phyloP scores from a whole-genome alignment of 306 rosid species.

The Vigna hirtella region DNA sequence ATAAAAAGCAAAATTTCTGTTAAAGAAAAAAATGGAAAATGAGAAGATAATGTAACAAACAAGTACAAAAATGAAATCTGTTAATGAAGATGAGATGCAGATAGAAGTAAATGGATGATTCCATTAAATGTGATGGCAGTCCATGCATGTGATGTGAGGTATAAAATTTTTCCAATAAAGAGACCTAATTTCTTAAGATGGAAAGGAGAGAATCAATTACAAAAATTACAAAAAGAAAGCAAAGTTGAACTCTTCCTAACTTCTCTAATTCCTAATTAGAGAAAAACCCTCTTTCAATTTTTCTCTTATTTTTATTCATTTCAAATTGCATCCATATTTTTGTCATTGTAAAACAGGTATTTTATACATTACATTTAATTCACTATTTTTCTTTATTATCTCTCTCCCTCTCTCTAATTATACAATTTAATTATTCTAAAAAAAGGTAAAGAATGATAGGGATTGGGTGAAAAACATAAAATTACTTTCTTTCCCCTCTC shows the following conservation, averaged over 20 bases:
- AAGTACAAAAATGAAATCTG: background rate
- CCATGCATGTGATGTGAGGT: conserved; percentile 37
- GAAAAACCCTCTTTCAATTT: no score
- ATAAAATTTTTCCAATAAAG: conserved; percentile 31
- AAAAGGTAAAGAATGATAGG: background rate
- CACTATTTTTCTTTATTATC: background rate
- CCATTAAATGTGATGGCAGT: conserved; percentile 22
- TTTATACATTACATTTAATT: background rate
- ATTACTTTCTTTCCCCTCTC: background rate
- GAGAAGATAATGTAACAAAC: background rate
- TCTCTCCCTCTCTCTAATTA: background rate
- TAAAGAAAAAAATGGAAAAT: no score
- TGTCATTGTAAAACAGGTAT: no score
- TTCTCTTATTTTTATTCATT: no score
- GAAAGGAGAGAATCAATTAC: background rate
- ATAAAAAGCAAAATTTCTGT: no score
- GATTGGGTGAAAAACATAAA: background rate
- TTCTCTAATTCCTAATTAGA: no score
- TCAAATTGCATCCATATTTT: no score
- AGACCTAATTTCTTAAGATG: conserved; percentile 14
- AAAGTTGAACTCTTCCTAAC: conserved; percentile 2
- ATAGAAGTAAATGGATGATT: conserved; percentile 3
- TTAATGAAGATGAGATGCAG: background rate
- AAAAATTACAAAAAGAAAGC: background rate
- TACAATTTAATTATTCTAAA: no score